These are phyloP conservation scores for Chlorencoelia australis DNA, from an alignment of 2,329 filamentous ascomycete species.

Conservation along the genomic window DNA sequence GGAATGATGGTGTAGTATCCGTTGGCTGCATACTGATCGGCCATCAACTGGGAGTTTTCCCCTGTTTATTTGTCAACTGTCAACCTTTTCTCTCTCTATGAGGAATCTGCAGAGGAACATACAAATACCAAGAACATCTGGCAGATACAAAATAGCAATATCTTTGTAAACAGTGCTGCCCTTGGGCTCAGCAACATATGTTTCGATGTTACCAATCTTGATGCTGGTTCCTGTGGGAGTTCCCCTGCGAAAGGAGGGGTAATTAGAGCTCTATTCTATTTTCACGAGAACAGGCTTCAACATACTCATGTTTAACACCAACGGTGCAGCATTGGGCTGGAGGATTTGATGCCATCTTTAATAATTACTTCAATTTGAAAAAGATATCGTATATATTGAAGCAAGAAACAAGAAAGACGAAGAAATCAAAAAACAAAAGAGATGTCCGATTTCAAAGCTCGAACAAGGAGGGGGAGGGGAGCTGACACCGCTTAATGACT, in stretches of 20 bases:
- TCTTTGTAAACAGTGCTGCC: slow-evolving; percentile 21
- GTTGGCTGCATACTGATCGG: slow-evolving; percentile 65
- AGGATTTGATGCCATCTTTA: slow-evolving; percentile 26
- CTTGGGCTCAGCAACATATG: slow-evolving; percentile 24
- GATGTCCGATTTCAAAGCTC: too few relatives aligned
- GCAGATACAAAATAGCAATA: slow-evolving; percentile 24
- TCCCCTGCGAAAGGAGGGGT: slow-evolving; percentile 14
- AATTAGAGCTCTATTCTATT: slow-evolving; percentile 1
- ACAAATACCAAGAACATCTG: slow-evolving; percentile 26
- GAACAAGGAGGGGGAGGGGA: too few relatives aligned
- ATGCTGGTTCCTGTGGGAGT: slow-evolving; percentile 20
- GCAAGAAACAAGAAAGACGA: too few relatives aligned
- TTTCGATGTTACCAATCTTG: slow-evolving; percentile 25
- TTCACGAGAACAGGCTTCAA: not conserved
- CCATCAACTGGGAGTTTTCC: slow-evolving; percentile 54
- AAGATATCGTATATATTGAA: too few relatives aligned
- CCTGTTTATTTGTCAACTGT: slow-evolving; percentile 22
- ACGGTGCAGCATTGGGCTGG: slow-evolving; percentile 26
- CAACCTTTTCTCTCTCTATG: not conserved
- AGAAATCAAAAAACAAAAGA: too few relatives aligned
- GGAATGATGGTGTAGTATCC: slow-evolving; percentile 45
- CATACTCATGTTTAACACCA: slow-evolving; percentile 28
- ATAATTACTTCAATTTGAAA: too few relatives aligned
- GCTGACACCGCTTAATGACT: too few relatives aligned
- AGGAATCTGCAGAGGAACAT: not conserved